Evolutionary conservation across 768 basidiomycete genomes (phyloP).

Genomic region (Butyriboletus loyo): DNA sequence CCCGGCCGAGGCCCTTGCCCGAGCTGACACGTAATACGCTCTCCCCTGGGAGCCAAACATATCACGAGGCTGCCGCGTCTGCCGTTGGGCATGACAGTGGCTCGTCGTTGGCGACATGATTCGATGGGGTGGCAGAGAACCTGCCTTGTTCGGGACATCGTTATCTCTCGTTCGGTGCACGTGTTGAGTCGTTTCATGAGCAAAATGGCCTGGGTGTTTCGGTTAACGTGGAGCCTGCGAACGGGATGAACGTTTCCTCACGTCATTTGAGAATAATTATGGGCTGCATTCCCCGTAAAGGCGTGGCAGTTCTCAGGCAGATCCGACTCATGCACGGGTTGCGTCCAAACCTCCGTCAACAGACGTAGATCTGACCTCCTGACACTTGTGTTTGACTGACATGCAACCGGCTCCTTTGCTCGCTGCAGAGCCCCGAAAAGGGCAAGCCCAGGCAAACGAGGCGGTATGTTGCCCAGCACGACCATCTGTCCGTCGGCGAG

Average conservation of each 20-base stretch:
- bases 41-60: too few species aligned
- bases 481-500: neutral
- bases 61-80: too few species aligned
- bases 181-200: constrained; percentile 8
- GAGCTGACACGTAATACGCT: constrained; percentile 25
- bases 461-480: constrained; percentile 7
- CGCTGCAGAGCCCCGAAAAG: constrained; percentile 2
- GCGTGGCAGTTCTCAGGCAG: constrained; percentile 27
- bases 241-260: constrained; percentile 8
- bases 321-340: constrained; percentile 23
- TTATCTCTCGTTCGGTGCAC: constrained; percentile 16
- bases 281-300: constrained; percentile 12
- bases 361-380: constrained; percentile 12
- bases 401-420: constrained; percentile 14
- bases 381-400: constrained; percentile 19
- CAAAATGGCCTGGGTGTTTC: constrained; percentile 14
- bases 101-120: neutral
- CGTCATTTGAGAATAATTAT: constrained; percentile 19
- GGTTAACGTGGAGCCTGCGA: constrained; percentile 22
- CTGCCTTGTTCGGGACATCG: constrained; percentile 9
- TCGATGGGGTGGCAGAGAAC: neutral
- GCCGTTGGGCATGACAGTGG: neutral
- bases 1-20: neutral
- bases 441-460: neutral
- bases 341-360: constrained; percentile 12